Percentiles rank a stretch among this genome's conserved stretches.
Conservation (phyloP, 768 basidiomycete species). For the Mycena galericulata region DNA sequence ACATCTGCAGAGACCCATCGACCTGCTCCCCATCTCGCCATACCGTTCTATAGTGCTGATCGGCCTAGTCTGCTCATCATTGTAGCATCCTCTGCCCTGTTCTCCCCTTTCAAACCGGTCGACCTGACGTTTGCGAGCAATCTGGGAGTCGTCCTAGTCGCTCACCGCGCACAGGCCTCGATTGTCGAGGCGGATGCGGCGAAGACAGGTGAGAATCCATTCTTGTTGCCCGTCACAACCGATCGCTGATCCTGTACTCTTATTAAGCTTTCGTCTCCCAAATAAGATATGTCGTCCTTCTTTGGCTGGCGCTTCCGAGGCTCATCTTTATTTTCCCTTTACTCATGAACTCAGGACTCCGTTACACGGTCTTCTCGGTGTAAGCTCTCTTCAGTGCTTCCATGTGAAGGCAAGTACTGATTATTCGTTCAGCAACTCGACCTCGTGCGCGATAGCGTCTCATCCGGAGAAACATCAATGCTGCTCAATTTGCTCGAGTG, state of each 20-base stretch:
- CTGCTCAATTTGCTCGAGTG: slow-evolving; percentile 21
- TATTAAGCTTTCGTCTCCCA: slow-evolving; percentile 25
- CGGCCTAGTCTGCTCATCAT: slow-evolving; percentile 25
- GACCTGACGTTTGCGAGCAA: slow-evolving; percentile 26
- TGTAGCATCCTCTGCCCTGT: slow-evolving; percentile 4
- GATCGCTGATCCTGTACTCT: background rate
- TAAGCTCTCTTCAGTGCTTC: background rate
- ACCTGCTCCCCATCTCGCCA: slow-evolving; percentile 9
- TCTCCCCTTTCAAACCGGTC: slow-evolving; percentile 11
- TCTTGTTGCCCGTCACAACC: background rate
- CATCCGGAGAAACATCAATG: slow-evolving; percentile 9
- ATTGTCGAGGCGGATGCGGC: slow-evolving; percentile 29
- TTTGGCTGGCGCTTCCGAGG: background rate
- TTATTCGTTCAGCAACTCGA: slow-evolving; percentile 19
- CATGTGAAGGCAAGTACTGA: background rate
- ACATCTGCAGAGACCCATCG: too few species aligned
- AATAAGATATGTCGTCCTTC: slow-evolving; percentile 24
- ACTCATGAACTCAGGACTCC: slow-evolving; percentile 32
- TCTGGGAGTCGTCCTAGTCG: slow-evolving; percentile 17
- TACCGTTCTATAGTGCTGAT: slow-evolving; percentile 20
- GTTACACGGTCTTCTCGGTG: slow-evolving; percentile 28
- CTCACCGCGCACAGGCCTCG: slow-evolving; percentile 4
- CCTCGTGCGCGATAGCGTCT: slow-evolving; percentile 19
- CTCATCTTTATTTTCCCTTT: background rate
- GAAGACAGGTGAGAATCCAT: slow-evolving; percentile 15